Evolutionary conservation across 306 rosid species (phyloP).

Genomic region (Argentina anserina): DNA sequence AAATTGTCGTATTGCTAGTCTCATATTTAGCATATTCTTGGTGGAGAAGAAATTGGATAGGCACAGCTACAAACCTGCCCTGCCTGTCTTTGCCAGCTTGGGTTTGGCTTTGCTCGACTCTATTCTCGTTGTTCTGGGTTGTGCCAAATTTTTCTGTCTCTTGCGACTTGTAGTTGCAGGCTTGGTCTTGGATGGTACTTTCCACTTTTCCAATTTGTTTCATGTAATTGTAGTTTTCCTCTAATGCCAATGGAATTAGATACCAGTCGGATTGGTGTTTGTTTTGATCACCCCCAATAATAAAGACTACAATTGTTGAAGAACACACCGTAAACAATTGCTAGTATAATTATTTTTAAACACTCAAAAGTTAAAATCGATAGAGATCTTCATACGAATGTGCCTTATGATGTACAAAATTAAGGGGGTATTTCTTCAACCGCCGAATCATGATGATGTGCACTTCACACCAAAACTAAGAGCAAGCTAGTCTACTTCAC

Average conservation of each 20-base stretch:
- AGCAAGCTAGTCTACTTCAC: background rate
- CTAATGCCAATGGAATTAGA: background rate
- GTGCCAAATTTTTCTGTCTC: background rate
- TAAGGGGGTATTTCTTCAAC: too few species aligned
- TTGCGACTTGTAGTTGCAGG: background rate
- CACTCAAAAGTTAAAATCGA: too few species aligned
- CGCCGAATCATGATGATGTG: too few species aligned
- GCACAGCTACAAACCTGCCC: background rate
- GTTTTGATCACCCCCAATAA: background rate
- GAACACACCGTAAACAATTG: background rate
- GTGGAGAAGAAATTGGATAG: background rate
- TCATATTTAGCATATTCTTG: constrained; percentile 4
- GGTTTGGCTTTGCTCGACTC: background rate
- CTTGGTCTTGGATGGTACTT: background rate
- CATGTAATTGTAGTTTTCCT: background rate
- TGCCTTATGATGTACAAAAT: too few species aligned
- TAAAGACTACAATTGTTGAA: too few species aligned
- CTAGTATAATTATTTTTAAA: too few species aligned
- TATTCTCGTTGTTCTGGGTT: background rate
- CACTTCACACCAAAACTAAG: background rate
- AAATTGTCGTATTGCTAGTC: constrained; percentile 27
- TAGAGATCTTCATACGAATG: too few species aligned
- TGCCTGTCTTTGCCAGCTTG: background rate
- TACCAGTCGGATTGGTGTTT: background rate
- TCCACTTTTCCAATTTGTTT: background rate